Evolutionary conservation across 1,284 basidiomycete species (phyloP), one percentile per base, ranked within the genome.

Genomic region (Cutaneotrichosporon cutaneum): DNA sequence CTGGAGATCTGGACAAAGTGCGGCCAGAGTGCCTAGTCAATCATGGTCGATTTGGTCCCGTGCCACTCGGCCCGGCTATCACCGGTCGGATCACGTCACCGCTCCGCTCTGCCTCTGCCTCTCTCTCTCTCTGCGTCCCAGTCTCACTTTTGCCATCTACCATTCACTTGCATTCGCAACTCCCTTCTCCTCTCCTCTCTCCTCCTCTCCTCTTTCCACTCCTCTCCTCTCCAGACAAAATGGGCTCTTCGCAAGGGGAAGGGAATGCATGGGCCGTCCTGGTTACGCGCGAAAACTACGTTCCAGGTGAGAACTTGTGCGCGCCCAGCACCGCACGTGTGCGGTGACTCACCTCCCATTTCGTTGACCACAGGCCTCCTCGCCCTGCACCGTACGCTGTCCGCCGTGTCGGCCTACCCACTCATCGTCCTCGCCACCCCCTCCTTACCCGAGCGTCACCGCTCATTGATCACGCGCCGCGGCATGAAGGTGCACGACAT

Each of bases 401-500:
- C 82, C 36, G 75, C 83, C 21, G 86, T 87, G 21, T 88, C 91
- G 10, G 82, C 82, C 63, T 93, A 92, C 77, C 88, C 91, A 4
- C 82, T 96, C 36, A 83, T 95, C 58, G 88, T 89, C 42, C 90
- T 94, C 86, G 85, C 85, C 56, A 92, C 92, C 1, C 81, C 86
- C 1, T 73, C 81, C 2, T 76, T 95, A 9, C 82, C 87, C 0
- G 68, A 81, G 52, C 82, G 85, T 21, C 84, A 83, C 18, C 83
- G 83, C 48, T 80, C 82, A 18, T 80, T 89, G 39, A 81, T 94
- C 26, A 68, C 71, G 22, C 82, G 81, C 53, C 80, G 82, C 13
- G 84, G 83, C 2, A 86, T 93, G 67, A 60, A 64, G 6, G 82
- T 86, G 30, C 77, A 83, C 62, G 84, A 88, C 4, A 83, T 94